phyloP scores from a whole-genome alignment of 768 basidiomycete species.

The Termitomyces heimii region DNA sequence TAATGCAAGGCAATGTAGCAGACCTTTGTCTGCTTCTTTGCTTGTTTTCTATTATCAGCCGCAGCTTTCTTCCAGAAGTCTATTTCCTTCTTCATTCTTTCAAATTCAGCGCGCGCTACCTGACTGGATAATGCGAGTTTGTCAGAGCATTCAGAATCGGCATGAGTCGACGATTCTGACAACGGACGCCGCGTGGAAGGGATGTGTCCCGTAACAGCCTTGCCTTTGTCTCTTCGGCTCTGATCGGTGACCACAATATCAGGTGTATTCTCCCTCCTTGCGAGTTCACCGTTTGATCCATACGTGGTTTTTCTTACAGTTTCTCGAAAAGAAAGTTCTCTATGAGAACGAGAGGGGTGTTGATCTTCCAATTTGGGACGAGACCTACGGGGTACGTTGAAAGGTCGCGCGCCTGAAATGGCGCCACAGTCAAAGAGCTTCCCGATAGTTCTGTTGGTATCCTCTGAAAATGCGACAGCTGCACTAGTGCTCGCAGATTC shows the following conservation, averaged over 20 bases:
- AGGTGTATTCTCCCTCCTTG: neutral
- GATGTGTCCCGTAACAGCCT: conserved; percentile 6
- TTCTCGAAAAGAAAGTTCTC: neutral
- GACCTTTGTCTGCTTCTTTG: conserved; percentile 56
- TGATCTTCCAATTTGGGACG: conserved; percentile 4
- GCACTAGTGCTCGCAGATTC: conserved; percentile 11
- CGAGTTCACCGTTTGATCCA: neutral
- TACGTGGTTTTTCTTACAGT: neutral
- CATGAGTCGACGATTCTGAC: neutral
- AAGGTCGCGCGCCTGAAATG: neutral
- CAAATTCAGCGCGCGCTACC: conserved; percentile 41
- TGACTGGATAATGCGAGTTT: conserved; percentile 22
- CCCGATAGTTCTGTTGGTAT: neutral
- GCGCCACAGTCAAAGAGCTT: neutral
- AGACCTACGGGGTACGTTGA: conserved; percentile 2
- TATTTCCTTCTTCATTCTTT: conserved; percentile 51
- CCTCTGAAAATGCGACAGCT: conserved; percentile 9
- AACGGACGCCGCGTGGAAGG: conserved; percentile 11
- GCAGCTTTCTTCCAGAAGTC: conserved; percentile 46
- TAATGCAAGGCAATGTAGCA: conserved; percentile 1
- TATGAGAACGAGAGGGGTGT: neutral
- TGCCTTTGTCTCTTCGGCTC: conserved; percentile 18
- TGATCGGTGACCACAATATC: conserved; percentile 1
- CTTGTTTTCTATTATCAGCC: conserved; percentile 40
- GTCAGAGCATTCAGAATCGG: conserved; percentile 11